Base-by-base conservation (phyloP, 345 rosid species). In the Carallia brachiata region DNA sequence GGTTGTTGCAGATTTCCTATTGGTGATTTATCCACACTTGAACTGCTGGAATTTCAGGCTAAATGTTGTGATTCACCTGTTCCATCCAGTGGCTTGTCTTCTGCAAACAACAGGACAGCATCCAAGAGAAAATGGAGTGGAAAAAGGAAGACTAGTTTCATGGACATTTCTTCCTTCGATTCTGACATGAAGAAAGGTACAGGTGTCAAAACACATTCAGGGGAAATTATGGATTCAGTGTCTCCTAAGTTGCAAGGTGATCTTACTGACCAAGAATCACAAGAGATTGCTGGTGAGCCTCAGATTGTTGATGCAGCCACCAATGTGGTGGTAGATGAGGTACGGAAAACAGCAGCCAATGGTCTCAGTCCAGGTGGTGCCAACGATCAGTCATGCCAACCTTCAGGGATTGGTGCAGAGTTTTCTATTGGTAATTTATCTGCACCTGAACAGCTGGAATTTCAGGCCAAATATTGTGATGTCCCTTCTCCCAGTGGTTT, bases 11-110 rank as follows among this genome's bases (percentile, higher is more conserved):
- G 72, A 67, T 55, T 27, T n/a, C 15, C 10, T 30, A 61, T 62
- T 67, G 50, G 37, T 53, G 52, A 62, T 76, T 53, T 57, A 39
- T 61, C 52, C 28, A 30, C 75, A 36, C n/a, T 62, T n/a, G 36
- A 36, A 39, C 62, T 18, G 5, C 34, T 47, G 2, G 47, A 36
- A 37, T 28, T 59, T 40, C 54, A 70, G 23, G 50, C 34, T 28
- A 37, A 68, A 17, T 61, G 30, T 58, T 30, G 34, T 19, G 48
- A 73, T 54, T 55, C 34, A 28, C 34, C 68, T 58, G 60, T 63
- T 39, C 31, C 19, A 8, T 27, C 52, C 52, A 55, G 39, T 48
- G 57, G 52, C 7, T 56, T 65, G 36, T 69, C 67, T 18, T 62
- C 63, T 52, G 65, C 44, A 1, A 55, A 73, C 1, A 70, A 64